These are phyloP conservation scores for Rhizopogon vulgaris DNA, from an alignment of 768 basidiomycete species.

Conservation along the genomic window DNA sequence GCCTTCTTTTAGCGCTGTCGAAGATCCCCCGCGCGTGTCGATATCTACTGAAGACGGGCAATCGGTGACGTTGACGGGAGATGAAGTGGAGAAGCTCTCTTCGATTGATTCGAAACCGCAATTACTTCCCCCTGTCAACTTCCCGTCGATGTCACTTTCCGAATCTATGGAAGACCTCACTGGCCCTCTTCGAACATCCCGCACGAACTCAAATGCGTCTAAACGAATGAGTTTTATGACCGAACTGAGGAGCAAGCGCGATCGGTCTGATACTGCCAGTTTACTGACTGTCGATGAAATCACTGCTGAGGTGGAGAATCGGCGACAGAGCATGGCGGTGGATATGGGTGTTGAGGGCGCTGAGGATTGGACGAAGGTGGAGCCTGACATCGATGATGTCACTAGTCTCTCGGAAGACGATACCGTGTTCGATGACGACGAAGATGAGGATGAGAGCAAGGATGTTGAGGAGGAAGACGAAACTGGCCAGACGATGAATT, in stretches of 20 bases:
- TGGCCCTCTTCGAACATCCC: slow-evolving; percentile 30
- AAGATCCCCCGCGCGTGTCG: slow-evolving; percentile 66
- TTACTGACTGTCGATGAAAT: slow-evolving; percentile 97
- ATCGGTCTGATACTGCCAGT: slow-evolving; percentile 84
- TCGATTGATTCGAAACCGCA: slow-evolving; percentile 38
- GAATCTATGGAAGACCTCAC: slow-evolving; percentile 66
- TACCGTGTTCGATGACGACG: slow-evolving; percentile 41
- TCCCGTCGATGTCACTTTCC: slow-evolving; percentile 73
- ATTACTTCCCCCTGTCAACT: slow-evolving; percentile 70
- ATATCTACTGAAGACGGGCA: slow-evolving; percentile 69
- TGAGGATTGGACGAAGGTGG: slow-evolving; percentile 75
- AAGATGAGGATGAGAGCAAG: slow-evolving; percentile 35
- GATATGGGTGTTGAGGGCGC: slow-evolving; percentile 41
- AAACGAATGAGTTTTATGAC: slow-evolving; percentile 78
- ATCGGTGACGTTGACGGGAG: slow-evolving; percentile 54
- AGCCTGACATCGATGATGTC: slow-evolving; percentile 44
- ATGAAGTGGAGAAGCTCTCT: slow-evolving; percentile 32
- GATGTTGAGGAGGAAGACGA: slow-evolving; percentile 43
- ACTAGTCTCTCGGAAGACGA: slow-evolving; percentile 39
- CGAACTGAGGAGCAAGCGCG: slow-evolving; percentile 74
- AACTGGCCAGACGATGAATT: slow-evolving; percentile 47
- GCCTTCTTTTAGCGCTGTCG: slow-evolving; percentile 15
- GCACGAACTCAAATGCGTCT: slow-evolving; percentile 41
- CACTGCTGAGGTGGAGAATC: slow-evolving; percentile 84
- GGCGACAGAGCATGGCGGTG: slow-evolving; percentile 45